A percentile compares a stretch with the other conserved stretches of the same genome.
Evolutionary conservation across 2,329 filamentous ascomycete genomes (phyloP).

Genomic region (Parafenestella ontariensis): DNA sequence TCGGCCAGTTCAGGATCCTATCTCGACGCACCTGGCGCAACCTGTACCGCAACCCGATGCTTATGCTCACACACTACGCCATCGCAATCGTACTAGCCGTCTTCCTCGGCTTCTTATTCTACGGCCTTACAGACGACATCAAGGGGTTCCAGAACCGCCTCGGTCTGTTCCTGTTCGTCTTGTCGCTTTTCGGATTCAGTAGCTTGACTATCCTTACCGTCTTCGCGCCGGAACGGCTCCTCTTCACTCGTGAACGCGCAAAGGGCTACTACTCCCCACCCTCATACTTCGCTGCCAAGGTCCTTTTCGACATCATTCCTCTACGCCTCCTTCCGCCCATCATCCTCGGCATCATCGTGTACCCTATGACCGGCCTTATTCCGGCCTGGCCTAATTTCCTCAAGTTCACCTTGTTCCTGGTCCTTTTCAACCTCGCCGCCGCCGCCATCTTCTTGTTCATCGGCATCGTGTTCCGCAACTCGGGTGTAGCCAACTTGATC

Average conservation of each 20-base stretch:
- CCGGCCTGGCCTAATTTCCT: constrained; percentile 84
- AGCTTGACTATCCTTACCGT: constrained; percentile 93
- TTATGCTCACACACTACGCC: constrained; percentile 98
- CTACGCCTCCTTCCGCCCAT: constrained; percentile 93
- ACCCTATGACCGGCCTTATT: constrained; percentile 95
- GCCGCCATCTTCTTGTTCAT: constrained; percentile 95
- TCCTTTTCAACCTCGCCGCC: constrained; percentile 94
- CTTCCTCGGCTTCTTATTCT: constrained; percentile 94
- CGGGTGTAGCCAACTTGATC: constrained; percentile 88
- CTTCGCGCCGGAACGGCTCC: constrained; percentile 85
- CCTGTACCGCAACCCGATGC: constrained; percentile 93
- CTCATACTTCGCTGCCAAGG: constrained; percentile 93
- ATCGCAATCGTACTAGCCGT: constrained; percentile 95
- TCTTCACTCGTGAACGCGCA: constrained; percentile 92
- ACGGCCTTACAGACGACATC: constrained; percentile 94
- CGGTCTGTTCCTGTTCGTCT: constrained; percentile 95
- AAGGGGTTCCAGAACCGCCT: constrained; percentile 97
- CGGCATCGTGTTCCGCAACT: constrained; percentile 91
- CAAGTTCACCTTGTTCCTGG: constrained; percentile 88
- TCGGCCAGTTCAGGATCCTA: constrained; percentile 85
- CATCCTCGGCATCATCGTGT: constrained; percentile 93
- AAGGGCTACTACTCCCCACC: constrained; percentile 96
- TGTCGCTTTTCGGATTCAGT: constrained; percentile 95
- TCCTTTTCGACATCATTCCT: constrained; percentile 97
- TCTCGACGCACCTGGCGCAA: constrained; percentile 95